Conservation (phyloP, 352 stramenopile species). For the Aphanomyces euteiches region DNA sequence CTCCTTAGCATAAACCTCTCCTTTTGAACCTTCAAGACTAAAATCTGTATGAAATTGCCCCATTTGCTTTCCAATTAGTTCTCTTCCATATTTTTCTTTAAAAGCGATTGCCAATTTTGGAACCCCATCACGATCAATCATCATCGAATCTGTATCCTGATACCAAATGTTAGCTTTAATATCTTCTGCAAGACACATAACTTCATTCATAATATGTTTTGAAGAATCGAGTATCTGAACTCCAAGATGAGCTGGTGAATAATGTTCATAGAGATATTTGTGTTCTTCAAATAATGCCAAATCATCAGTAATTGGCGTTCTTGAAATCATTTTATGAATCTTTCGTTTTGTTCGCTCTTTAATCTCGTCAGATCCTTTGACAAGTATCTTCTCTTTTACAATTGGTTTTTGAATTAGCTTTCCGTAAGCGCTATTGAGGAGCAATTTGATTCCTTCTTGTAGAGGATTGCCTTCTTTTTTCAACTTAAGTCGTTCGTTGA, state of each 20-base stretch:
- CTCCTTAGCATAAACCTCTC: constrained; percentile 30
- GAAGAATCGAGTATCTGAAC: constrained; percentile 26
- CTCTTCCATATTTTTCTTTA: constrained; percentile 22
- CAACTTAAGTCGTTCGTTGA: constrained; percentile 24
- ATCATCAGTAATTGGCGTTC: constrained; percentile 29
- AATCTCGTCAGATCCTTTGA: constrained; percentile 28
- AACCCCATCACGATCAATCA: constrained; percentile 28
- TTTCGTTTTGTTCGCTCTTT: constrained; percentile 25
- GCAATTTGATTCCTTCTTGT: constrained; percentile 28
- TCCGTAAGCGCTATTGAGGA: constrained; percentile 31
- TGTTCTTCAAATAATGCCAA: constrained; percentile 32
- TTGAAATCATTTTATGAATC: constrained; percentile 30
- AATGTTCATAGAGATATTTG: constrained; percentile 29
- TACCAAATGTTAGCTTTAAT: constrained; percentile 29
- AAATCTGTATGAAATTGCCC: constrained; percentile 31
- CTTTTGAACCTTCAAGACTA: constrained; percentile 21
- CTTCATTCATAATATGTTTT: constrained; percentile 33
- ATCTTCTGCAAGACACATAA: constrained; percentile 33
- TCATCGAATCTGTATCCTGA: constrained; percentile 31
- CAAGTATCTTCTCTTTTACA: constrained; percentile 29
- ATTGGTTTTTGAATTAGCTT: constrained; percentile 31
- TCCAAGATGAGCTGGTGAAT: constrained; percentile 27
- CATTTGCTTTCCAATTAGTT: constrained; percentile 27
- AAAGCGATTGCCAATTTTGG: constrained; percentile 13
- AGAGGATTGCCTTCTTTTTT: constrained; percentile 30